Percentiles rank a stretch among this genome's conserved stretches.
Conservation (phyloP, 495 filamentous ascomycete species). For the Cercophora samala region DNA sequence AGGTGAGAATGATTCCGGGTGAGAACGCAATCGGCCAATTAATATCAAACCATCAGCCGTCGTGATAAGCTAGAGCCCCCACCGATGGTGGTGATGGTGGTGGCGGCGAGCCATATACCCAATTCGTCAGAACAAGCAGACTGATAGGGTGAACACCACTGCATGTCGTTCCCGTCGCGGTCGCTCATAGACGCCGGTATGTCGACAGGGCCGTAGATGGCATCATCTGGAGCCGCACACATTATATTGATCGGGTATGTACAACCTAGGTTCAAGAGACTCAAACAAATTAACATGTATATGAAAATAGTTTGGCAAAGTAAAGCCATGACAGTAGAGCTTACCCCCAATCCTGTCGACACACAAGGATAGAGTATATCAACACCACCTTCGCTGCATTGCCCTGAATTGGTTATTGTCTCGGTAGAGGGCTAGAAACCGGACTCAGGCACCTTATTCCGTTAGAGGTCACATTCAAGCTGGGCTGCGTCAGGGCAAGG, state of each 20-base stretch:
- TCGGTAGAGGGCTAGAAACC: not conserved
- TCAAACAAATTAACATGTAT: not conserved
- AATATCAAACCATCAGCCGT: slow-evolving; percentile 30
- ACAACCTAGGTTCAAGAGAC: not conserved
- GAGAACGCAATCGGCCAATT: slow-evolving; percentile 30
- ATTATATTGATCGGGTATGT: not conserved
- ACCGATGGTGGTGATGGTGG: slow-evolving; percentile 11
- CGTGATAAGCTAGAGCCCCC: slow-evolving; percentile 27
- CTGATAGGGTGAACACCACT: slow-evolving; percentile 27
- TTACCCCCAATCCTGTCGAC: slow-evolving; percentile 17
- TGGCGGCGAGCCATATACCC: slow-evolving; percentile 3
- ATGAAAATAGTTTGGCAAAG: slow-evolving; percentile 4
- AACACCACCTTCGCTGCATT: slow-evolving; percentile 26
- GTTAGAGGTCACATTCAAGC: not conserved
- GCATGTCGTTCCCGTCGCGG: slow-evolving; percentile 13
- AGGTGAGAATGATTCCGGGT: slow-evolving; percentile 24
- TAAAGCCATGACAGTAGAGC: not conserved
- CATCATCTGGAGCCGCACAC: slow-evolving; percentile 6
- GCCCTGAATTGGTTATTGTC: slow-evolving; percentile 10
- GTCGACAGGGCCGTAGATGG: slow-evolving; percentile 9
- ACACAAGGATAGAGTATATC: slow-evolving; percentile 19
- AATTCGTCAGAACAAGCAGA: slow-evolving; percentile 21
- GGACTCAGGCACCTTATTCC: not conserved
- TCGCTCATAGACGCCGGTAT: slow-evolving; percentile 18
- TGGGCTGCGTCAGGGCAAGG: not conserved